These are phyloP conservation scores for Thalassia testudinum DNA, from an alignment of 116 monocot genomes.

Conservation along the genomic window DNA sequence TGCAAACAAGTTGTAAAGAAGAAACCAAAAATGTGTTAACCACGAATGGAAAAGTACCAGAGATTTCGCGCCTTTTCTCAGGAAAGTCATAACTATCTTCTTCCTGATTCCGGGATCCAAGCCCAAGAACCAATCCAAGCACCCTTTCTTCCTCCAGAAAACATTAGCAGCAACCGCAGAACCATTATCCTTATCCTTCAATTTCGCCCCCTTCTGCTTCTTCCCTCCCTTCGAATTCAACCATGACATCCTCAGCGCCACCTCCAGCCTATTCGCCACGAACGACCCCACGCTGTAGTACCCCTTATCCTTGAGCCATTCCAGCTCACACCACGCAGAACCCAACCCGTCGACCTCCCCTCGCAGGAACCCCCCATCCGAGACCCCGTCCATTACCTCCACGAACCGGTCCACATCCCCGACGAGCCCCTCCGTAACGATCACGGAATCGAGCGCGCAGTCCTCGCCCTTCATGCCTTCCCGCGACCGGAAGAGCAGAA, in stretches of 20 bases:
- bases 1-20: too few relatives aligned
- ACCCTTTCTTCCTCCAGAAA: slow-evolving; percentile 91
- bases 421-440: slow-evolving; percentile 52
- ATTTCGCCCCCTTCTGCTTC: slow-evolving; percentile 25
- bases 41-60: slow-evolving; percentile 51
- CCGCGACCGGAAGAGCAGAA: slow-evolving; percentile 49
- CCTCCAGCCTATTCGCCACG: slow-evolving; percentile 37
- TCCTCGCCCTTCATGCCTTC: slow-evolving; percentile 6
- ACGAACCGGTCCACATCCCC: slow-evolving; percentile 48
- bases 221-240: slow-evolving; percentile 19
- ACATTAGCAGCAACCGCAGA: slow-evolving; percentile 42
- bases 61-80: slow-evolving; percentile 35
- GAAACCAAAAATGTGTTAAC: too few relatives aligned
- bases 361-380: slow-evolving; percentile 57
- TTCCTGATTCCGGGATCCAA: slow-evolving; percentile 37
- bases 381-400: slow-evolving; percentile 63
- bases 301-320: slow-evolving; percentile 81
- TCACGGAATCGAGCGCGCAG: slow-evolving; percentile 27
- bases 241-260: slow-evolving; percentile 30
- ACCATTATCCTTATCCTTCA: slow-evolving; percentile 20
- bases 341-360: slow-evolving; percentile 28
- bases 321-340: slow-evolving; percentile 41
- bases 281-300: slow-evolving; percentile 72
- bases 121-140: slow-evolving; percentile 76
- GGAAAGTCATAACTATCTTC: slow-evolving; percentile 25